A percentile compares a stretch with the other conserved stretches of the same genome.
These are phyloP conservation scores for Candida krabiensis DNA, from an alignment of 805 yeast species.

Conservation along the genomic window DNA sequence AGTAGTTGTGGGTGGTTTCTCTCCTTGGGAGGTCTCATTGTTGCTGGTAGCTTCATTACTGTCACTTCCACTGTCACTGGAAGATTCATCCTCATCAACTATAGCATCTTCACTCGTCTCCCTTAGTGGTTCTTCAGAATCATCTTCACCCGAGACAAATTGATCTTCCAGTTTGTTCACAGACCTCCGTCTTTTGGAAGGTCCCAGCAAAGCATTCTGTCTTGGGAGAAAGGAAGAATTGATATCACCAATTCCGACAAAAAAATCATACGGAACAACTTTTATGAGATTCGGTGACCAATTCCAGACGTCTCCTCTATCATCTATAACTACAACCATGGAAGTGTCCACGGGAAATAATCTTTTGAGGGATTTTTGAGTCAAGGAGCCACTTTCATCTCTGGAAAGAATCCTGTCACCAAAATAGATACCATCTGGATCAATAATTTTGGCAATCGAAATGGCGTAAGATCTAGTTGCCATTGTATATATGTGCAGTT, in stretches of 20 bases:
- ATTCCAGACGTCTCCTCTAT: slow-evolving; percentile 98
- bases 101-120: slow-evolving; percentile 15
- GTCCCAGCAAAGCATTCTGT: slow-evolving; percentile 59
- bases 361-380: slow-evolving; percentile 84
- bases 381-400: slow-evolving; percentile 91
- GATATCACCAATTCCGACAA: slow-evolving; percentile 96
- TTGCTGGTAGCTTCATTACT: slow-evolving; percentile 5
- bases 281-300: slow-evolving; percentile 92
- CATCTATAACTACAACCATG: slow-evolving; percentile 95
- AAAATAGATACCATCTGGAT: slow-evolving; percentile 82
- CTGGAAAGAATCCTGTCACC: slow-evolving; percentile 90
- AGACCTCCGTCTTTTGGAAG: slow-evolving; percentile 59
- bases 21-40: slow-evolving; percentile 18
- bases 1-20: too few species aligned
- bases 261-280: slow-evolving; percentile 93
- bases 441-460: slow-evolving; percentile 86
- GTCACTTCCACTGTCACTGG: slow-evolving; percentile 19
- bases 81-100: slow-evolving; percentile 9
- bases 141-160: slow-evolving; percentile 25
- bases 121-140: slow-evolving; percentile 3
- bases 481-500: slow-evolving; percentile 96
- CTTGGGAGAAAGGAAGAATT: slow-evolving; percentile 90
- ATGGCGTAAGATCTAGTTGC: slow-evolving; percentile 93
- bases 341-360: slow-evolving; percentile 94
- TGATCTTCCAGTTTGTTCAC: slow-evolving; percentile 57